Base-by-base conservation (phyloP, 2,329 filamentous ascomycete genomes). In the Alternaria sp. region DNA sequence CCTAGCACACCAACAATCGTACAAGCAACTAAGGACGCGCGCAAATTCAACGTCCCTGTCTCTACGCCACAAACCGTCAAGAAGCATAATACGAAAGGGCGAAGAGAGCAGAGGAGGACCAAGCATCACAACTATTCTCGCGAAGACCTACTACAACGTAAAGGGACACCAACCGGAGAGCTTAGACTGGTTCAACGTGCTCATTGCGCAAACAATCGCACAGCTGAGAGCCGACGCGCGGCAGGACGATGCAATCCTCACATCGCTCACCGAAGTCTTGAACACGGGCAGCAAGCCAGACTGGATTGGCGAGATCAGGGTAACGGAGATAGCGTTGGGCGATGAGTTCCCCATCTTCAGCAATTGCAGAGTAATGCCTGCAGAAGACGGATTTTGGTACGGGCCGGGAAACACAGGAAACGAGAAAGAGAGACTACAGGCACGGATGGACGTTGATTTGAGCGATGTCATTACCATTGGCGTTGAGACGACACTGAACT, bases 281-380 rank as follows among this genome's bases (percentile, higher is more conserved):
- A 99, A 99, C 73, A 91, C 94, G n/a, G 86, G 87, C 11, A 89
- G 89, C 45, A 91, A 95, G 57, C 95, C 95, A 0, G 92, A 94
- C 67, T 99, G 97, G 78, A 85, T 99, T 32, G 94, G 97, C 76
- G 92, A 95, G 74, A 98, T 99, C 64, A 90, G 90, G 27, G 92
- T 99, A 55, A 97, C 94, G 3, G 94, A 99, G 80, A 89, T 99
- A 62, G 96, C 91, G 52, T 84, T 99, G 5, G 95, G 95, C 30
- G 95, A 99, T 72, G 95, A 99, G 72, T 99, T 98, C 67, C 95
- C 95, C 28, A 99, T 99, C 54, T 97, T 99, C 79, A 97, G 94
- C 82, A 99, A 99, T 79, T 98, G 95, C 75, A 89, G 95, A 60
- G 91, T 99, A 57, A 97, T 97, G 62, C 93, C 94, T 2, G 92